These are phyloP conservation scores for Cyclotella kingstonii DNA, from an alignment of 108 stramenopile genomes.

Conservation along the genomic window DNA sequence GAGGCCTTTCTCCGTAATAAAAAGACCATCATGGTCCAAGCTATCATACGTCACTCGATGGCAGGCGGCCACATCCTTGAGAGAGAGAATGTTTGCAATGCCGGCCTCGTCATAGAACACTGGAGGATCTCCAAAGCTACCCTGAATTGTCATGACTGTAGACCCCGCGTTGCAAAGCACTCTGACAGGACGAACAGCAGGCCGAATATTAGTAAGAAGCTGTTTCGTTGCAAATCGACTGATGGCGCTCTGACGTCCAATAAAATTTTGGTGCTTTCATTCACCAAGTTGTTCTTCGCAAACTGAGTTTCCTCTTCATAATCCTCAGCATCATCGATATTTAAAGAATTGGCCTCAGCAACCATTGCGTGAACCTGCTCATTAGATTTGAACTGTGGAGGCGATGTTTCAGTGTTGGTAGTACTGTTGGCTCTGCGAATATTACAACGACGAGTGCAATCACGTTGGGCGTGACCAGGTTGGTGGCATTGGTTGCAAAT, in stretches of 20 bases:
- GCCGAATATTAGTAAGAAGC: conserved; percentile 1
- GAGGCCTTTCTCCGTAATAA: neutral
- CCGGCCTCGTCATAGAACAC: conserved; percentile 41
- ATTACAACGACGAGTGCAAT: too few species aligned
- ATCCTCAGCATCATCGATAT: neutral
- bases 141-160: neutral
- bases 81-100: too few species aligned
- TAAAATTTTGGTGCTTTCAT: neutral
- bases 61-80: conserved; percentile 23
- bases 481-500: too few species aligned
- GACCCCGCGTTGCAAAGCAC: conserved; percentile 24
- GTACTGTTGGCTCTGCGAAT: too few species aligned
- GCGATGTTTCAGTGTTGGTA: too few species aligned
- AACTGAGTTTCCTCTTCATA: neutral
- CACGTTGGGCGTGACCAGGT: too few species aligned
- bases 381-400: neutral
- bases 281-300: neutral
- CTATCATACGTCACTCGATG: conserved; percentile 34
- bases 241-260: neutral
- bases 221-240: too few species aligned
- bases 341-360: neutral
- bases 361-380: neutral
- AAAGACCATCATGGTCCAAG: neutral
- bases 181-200: neutral
- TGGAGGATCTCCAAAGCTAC: conserved; percentile 11